Evolutionary conservation across 176 grass and related monocot species (phyloP).

Genomic region (Carex cristatella): DNA sequence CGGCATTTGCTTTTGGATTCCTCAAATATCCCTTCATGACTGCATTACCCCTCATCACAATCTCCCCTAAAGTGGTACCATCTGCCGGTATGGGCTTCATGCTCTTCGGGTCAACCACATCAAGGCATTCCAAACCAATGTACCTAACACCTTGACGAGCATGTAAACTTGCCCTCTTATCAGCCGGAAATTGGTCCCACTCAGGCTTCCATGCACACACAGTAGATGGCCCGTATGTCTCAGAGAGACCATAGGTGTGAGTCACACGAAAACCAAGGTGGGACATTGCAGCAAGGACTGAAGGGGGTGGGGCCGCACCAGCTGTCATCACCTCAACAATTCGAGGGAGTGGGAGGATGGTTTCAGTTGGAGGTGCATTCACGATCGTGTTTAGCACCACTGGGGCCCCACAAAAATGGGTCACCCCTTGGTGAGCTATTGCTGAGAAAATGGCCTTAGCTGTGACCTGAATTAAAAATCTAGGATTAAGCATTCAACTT

Average conservation of each 20-base stretch:
- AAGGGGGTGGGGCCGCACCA: constrained; percentile 79
- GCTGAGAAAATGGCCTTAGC: constrained; percentile 85
- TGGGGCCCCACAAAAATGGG: constrained; percentile 86
- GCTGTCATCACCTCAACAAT: constrained; percentile 78
- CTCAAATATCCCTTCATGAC: constrained; percentile 97
- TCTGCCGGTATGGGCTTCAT: constrained; percentile 71
- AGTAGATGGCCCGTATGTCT: constrained; percentile 82
- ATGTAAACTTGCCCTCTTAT: constrained; percentile 59
- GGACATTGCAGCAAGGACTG: constrained; percentile 67
- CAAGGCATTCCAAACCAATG: constrained; percentile 62
- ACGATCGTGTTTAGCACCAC: constrained; percentile 81
- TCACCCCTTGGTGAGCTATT: constrained; percentile 73
- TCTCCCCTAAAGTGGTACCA: constrained; percentile 65
- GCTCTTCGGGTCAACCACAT: constrained; percentile 58
- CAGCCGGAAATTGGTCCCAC: constrained; percentile 57
- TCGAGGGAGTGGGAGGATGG: constrained; percentile 60
- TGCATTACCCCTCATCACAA: constrained; percentile 82
- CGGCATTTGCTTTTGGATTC: constrained; percentile 63
- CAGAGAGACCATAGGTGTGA: constrained; percentile 84
- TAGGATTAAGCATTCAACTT: neutral
- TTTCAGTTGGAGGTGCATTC: constrained; percentile 71
- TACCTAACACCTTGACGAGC: constrained; percentile 84
- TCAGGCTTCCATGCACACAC: constrained; percentile 92
- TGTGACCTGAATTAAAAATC: constrained; percentile 47
- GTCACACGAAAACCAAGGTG: constrained; percentile 76